These are phyloP conservation scores for Suhomyces chickasaworum DNA, from an alignment of 1,139 yeast genomes.

Conservation along the genomic window DNA sequence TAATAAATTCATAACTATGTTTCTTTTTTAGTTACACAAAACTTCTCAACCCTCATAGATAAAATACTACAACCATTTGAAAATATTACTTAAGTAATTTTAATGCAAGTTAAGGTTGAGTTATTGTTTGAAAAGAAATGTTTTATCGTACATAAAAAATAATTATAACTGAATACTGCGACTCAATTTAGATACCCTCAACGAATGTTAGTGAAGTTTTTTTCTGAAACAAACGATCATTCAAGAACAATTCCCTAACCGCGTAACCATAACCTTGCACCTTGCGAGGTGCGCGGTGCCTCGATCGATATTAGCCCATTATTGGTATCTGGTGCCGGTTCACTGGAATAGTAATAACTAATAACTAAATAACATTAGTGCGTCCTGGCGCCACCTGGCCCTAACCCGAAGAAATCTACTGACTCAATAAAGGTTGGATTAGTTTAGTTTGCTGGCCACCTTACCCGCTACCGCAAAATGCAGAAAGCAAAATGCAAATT, in stretches of 20 bases:
- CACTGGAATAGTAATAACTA: too few species aligned
- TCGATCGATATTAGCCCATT: background rate
- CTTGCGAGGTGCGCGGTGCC: constrained; percentile 1
- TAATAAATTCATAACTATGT: constrained; percentile 9
- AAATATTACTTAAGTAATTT: constrained; percentile 9
- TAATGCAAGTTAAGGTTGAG: constrained; percentile 10
- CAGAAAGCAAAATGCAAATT: too few species aligned
- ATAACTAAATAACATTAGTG: too few species aligned
- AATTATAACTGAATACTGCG: constrained; percentile 9
- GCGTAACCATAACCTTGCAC: background rate
- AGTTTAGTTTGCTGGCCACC: too few species aligned
- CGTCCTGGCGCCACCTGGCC: constrained; percentile 4
- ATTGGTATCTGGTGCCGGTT: constrained; percentile 1
- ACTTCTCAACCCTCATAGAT: constrained; percentile 6
- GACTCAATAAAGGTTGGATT: too few species aligned
- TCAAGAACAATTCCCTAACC: constrained; percentile 2
- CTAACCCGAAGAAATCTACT: too few species aligned
- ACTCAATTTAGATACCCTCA: constrained; percentile 3
- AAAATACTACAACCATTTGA: constrained; percentile 9
- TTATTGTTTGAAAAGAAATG: constrained; percentile 3
- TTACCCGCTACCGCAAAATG: too few species aligned
- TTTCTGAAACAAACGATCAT: constrained; percentile 8
- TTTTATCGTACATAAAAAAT: constrained; percentile 12
- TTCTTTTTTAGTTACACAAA: constrained; percentile 13
- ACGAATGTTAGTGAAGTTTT: constrained; percentile 11